phyloP scores from a whole-genome alignment of 202 grass and related monocot genomes.

The Alloteropsis angusta region DNA sequence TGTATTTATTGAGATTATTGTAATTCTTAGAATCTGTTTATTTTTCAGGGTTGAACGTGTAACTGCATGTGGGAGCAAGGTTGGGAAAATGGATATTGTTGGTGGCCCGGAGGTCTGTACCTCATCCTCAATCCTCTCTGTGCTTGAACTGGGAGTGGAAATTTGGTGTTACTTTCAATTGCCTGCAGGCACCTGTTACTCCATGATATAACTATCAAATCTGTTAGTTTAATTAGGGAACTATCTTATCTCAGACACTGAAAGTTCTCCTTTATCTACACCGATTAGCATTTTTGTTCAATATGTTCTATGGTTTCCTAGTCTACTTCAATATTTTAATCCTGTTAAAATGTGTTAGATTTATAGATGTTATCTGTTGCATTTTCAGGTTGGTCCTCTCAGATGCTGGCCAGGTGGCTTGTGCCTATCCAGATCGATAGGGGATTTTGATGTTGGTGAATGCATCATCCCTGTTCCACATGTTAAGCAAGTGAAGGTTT shows the following conservation, averaged over 20 bases:
- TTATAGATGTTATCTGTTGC: not conserved
- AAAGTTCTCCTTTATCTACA: not conserved
- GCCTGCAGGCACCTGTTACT: not conserved
- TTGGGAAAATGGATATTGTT: conserved; percentile 76
- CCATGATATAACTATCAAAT: not conserved
- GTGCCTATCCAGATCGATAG: conserved; percentile 95
- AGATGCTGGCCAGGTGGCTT: conserved; percentile 99
- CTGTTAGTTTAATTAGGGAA: not conserved
- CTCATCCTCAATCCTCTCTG: not conserved
- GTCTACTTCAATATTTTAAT: not conserved
- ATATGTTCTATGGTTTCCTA: not conserved
- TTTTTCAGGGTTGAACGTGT: conserved; percentile 68
- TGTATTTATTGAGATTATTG: not conserved
- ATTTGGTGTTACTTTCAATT: not conserved
- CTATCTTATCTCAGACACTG: not conserved
- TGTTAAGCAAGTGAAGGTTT: conserved; percentile 99
- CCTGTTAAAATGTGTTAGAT: not conserved
- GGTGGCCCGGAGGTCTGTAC: conserved; percentile 78
- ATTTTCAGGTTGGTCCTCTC: conserved; percentile 83
- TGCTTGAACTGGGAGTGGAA: not conserved
- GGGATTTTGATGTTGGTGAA: conserved; percentile 90
- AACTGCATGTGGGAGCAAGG: conserved; percentile 70
- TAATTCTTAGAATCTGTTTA: conserved; percentile 2
- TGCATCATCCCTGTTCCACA: conserved; percentile 87
- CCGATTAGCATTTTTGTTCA: not conserved